Evolutionary conservation across 2,329 filamentous ascomycete species (phyloP), one percentile per base, ranked within the genome.

Genomic region (Penicillium sp.): DNA sequence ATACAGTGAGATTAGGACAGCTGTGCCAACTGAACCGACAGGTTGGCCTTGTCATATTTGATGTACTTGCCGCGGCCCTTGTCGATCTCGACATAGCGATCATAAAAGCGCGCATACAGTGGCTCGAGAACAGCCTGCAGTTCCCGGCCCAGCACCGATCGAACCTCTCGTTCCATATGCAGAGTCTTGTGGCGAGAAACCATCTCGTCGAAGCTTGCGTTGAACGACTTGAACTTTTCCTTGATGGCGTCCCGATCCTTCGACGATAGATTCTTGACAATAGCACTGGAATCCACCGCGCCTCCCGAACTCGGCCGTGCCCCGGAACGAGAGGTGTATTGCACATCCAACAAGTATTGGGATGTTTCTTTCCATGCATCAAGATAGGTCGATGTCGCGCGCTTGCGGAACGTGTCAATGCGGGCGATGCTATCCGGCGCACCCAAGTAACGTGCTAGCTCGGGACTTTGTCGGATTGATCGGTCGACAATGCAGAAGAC

Each of bases 51-150:
- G 73, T 96, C 90, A 67, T 95, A 97, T 74, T 95, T 96, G 67
- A 95, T 89, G 69, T 97, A 95, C 70, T 98, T 98, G 58, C 91
- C 91, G 72, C 90, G 94, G 49, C 93, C 93, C 74, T 95, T 96
- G 71, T 97, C 91, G 55, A 97, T 84, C 70, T 97, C 93, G 66
- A 96, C 90, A 66, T 98, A 98, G 23, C 91, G 81, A 70, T 97
- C 93, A 83, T 89, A 97, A 71, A 98, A 98, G 37, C 93, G 80
- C 52, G 86, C 86, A 72, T 98, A 98, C 11, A 98, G 77, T 44
- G 91, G 90, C 71, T 97, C 91, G 46, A 98, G 84, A 72, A 95
- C 88, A 59, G 85, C 84, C 67, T 93, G 88, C 54, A 97, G 85
- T 63, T 96, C 90, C 59, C 85, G 83, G 13, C 82, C 84, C 60